phyloP scores from a whole-genome alignment of 345 rosid genomes.

The Bruguiera gymnorhiza region DNA sequence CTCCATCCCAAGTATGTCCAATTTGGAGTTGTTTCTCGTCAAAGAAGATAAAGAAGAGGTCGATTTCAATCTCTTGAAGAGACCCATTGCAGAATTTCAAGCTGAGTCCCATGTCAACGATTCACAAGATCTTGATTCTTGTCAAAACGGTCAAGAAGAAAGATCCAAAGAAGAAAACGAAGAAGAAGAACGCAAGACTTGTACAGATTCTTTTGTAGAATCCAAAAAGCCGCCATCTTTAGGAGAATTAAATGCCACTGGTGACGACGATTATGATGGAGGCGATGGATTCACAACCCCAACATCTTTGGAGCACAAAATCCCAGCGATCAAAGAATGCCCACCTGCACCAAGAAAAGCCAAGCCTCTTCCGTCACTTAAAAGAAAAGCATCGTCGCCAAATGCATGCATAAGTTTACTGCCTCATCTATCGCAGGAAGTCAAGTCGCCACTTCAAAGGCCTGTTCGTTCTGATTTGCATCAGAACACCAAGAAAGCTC shows the following conservation, averaged over 20 bases:
- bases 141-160: neutral
- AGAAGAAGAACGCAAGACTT: neutral
- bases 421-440: constrained; percentile 42
- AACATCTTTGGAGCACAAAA: constrained; percentile 19
- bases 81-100: too few species aligned
- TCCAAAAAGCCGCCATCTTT: neutral
- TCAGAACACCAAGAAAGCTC: constrained; percentile 56
- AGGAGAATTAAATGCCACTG: constrained; percentile 4
- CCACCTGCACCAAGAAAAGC: constrained; percentile 26
- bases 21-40: constrained; percentile 29
- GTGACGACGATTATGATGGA: neutral
- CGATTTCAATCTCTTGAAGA: constrained; percentile 11
- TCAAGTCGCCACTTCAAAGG: constrained; percentile 40
- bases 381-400: constrained; percentile 31
- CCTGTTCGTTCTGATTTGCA: constrained; percentile 7
- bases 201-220: neutral
- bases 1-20: constrained; percentile 17
- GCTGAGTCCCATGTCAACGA: neutral
- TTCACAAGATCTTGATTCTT: neutral
- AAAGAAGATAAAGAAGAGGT: constrained; percentile 26
- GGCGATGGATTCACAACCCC: constrained; percentile 32
- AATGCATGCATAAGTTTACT: constrained; percentile 15
- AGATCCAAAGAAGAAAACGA: neutral
- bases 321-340: constrained; percentile 20
- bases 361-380: constrained; percentile 13